These are phyloP conservation scores for Emmonsia crescens DNA, from an alignment of 2,329 filamentous ascomycete genomes.

Conservation along the genomic window DNA sequence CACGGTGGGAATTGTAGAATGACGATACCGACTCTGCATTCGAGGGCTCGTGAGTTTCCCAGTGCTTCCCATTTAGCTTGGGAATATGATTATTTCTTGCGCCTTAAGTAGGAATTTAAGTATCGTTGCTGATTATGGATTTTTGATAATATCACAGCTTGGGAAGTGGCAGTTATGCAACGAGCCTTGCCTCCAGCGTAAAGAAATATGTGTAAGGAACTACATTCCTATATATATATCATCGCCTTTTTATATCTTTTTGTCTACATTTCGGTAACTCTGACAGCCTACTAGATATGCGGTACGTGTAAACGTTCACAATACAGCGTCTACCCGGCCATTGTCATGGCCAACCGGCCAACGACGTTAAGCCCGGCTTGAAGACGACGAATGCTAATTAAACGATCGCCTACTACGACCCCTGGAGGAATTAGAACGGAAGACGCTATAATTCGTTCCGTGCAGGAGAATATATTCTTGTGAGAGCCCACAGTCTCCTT, in stretches of 20 bases:
- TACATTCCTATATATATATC: neutral
- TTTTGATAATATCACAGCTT: neutral
- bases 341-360: neutral
- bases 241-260: neutral
- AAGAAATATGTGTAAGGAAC: conserved; percentile 13
- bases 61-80: neutral
- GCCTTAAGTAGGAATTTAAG: neutral
- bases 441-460: conserved; percentile 18
- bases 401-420: neutral
- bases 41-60: neutral
- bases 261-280: neutral
- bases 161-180: conserved; percentile 10
- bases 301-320: neutral
- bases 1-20: neutral
- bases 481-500: conserved; percentile 2
- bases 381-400: neutral
- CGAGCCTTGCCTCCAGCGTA: conserved; percentile 14
- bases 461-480: conserved; percentile 17
- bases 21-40: neutral
- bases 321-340: neutral
- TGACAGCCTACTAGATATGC: neutral
- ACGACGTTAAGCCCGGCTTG: neutral
- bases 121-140: neutral
- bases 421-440: conserved; percentile 13
- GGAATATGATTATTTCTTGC: neutral